Conservation (phyloP, 441 rosid species). For the Theobroma grandiflorum region DNA sequence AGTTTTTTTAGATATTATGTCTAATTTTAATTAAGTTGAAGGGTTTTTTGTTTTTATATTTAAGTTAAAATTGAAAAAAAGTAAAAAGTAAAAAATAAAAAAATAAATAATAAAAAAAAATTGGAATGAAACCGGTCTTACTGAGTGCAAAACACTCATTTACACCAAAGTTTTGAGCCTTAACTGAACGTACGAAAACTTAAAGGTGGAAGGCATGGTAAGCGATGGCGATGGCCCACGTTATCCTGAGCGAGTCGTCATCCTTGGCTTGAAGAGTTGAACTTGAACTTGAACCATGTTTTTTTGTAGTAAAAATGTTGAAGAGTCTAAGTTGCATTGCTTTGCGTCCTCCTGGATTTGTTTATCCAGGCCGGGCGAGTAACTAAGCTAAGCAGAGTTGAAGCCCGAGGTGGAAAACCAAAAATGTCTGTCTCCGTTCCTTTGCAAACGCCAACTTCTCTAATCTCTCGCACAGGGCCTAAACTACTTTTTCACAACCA, state of each 20-base stretch:
- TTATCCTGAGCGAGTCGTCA: background rate
- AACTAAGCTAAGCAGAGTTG: background rate
- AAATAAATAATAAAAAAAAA: too few species aligned
- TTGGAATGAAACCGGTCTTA: too few species aligned
- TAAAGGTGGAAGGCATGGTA: background rate
- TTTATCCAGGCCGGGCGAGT: background rate
- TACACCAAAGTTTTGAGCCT: too few species aligned
- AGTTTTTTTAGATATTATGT: too few species aligned
- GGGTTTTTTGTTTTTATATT: too few species aligned
- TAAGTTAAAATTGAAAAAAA: too few species aligned
- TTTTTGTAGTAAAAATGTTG: background rate
- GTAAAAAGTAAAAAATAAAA: too few species aligned
- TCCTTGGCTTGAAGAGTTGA: background rate
- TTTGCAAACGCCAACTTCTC: constrained; percentile 14
- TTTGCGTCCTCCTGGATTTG: background rate
- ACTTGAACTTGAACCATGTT: background rate
- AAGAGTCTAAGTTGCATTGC: background rate
- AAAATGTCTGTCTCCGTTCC: constrained; percentile 10
- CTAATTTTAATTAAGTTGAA: too few species aligned
- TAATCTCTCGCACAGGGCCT: constrained; percentile 6
- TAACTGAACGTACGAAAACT: too few species aligned
- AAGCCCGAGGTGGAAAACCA: background rate
- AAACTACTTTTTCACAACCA: background rate
- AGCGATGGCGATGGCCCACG: background rate
- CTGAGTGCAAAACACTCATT: too few species aligned